Conservation (phyloP, 2,329 filamentous ascomycete species). For the Macrophomina pseudophaseolina region DNA sequence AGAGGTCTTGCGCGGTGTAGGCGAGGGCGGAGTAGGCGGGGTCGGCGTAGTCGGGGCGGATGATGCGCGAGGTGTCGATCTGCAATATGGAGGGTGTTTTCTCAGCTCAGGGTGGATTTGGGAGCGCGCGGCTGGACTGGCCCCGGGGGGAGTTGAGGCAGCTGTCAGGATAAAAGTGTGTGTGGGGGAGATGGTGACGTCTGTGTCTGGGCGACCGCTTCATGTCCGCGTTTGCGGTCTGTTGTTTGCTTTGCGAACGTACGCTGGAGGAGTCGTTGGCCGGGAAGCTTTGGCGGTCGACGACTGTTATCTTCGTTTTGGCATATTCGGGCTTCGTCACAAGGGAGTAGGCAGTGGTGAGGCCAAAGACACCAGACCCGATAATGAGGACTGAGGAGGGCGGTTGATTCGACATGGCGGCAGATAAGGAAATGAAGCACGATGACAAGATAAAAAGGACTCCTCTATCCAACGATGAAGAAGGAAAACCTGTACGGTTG, state of each 20-base stretch:
- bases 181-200: background rate
- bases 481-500: background rate
- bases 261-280: conserved; percentile 63
- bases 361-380: conserved; percentile 60
- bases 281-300: conserved; percentile 64
- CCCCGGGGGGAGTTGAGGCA: background rate
- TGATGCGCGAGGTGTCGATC: conserved; percentile 66
- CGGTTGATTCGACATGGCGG: conserved; percentile 29
- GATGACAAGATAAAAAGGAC: background rate
- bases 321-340: conserved; percentile 62
- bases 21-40: conserved; percentile 77
- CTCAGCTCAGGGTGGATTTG: conserved; percentile 1
- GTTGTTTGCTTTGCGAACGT: conserved; percentile 20
- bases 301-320: conserved; percentile 59
- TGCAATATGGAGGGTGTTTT: conserved; percentile 26
- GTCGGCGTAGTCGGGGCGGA: conserved; percentile 80
- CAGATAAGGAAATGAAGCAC: background rate
- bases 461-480: conserved; percentile 16
- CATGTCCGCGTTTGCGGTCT: background rate
- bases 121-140: conserved; percentile 3
- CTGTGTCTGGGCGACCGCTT: background rate
- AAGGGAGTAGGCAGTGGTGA: conserved; percentile 73
- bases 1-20: conserved; percentile 69
- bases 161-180: background rate
- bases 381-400: conserved; percentile 56